phyloP scores from a whole-genome alignment of 2,329 filamentous ascomycete species.

The Aureobasidium subglaciale region DNA sequence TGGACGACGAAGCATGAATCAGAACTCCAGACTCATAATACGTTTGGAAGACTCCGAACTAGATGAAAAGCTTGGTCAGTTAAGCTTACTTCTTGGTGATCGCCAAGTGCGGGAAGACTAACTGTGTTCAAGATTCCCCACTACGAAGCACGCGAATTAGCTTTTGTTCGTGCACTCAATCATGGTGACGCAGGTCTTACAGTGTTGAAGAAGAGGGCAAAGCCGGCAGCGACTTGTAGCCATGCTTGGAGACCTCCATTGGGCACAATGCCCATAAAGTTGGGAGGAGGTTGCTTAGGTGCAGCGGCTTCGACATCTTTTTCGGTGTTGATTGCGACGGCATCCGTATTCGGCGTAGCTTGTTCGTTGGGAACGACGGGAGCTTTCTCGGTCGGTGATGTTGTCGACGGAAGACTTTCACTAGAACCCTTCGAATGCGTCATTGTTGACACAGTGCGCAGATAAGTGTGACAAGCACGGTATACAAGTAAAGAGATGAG shows the following conservation, averaged over 20 bases:
- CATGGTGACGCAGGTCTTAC: too few species aligned
- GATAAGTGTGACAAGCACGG: not conserved
- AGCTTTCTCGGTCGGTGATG: constrained; percentile 5
- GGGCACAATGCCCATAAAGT: constrained; percentile 23
- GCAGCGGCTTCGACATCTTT: constrained; percentile 6
- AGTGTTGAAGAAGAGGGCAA: constrained; percentile 44
- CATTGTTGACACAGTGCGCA: not conserved
- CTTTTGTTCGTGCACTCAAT: too few species aligned
- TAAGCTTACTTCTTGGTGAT: not conserved
- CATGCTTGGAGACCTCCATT: constrained; percentile 42
- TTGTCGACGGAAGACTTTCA: not conserved
- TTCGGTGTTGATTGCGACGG: not conserved
- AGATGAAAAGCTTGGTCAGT: constrained; percentile 11
- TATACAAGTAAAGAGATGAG: not conserved
- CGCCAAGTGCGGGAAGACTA: not conserved
- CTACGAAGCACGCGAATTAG: too few species aligned
- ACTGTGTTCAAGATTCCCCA: constrained; percentile 5
- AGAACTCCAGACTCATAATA: constrained; percentile 18
- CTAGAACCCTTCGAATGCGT: not conserved
- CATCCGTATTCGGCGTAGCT: not conserved
- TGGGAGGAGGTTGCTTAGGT: constrained; percentile 6
- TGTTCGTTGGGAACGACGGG: constrained; percentile 9
- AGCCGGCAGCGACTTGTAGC: constrained; percentile 42
- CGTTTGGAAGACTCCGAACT: constrained; percentile 18
- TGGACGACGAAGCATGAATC: constrained; percentile 17